Evolutionary conservation across 495 filamentous ascomycete genomes (phyloP), one percentile per base, ranked within the genome.

Genomic region (Jackrogersella minutella): DNA sequence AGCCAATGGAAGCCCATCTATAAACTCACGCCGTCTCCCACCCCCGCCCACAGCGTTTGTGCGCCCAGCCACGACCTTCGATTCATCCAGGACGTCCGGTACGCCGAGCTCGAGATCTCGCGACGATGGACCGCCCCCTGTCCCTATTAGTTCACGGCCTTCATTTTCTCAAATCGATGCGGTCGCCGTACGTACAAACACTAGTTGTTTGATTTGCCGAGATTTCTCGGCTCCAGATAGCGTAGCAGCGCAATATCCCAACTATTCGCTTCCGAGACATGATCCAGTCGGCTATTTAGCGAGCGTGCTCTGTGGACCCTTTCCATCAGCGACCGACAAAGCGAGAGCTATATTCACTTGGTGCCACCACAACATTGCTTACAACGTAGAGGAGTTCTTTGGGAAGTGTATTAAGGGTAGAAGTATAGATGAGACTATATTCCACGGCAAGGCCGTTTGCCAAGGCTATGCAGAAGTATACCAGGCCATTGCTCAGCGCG

Each of bases 341-440:
- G 93, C 95, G 9, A 86, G 95, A 13, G 90, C 84, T 7, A 90
- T 99, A 59, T 99, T 99, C 75, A 91, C 92, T 6, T 99, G 93
- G 95, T 84, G 92, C 44, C 95, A 98, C 76, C 89, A 99, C 76
- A 98, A 97, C 70, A 87, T 99, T 61, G 80, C 80, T 43, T 99
- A 99, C 77, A 91, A 99, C 74, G 82, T 85, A 4, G 78, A 86
- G 33, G 82, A 86, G 39, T 95, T 97, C 80, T 93, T 93, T 74
- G 85, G 83, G 58, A 82, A 87, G 40, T 85, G 76, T 54, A 81
- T 96, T 33, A 69, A 73, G 61, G 80, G 86, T n/a, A 85, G 85
- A 22, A 90, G 88, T 4, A 88, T 92, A 0, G 81, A 81, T 3
- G 83, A 85, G 26, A 91, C 88, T 0, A 82, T 97, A 10, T 79